Base-by-base conservation (phyloP, 371 early-diverging fungal genomes). In the Choanephora cucurbitarum region DNA sequence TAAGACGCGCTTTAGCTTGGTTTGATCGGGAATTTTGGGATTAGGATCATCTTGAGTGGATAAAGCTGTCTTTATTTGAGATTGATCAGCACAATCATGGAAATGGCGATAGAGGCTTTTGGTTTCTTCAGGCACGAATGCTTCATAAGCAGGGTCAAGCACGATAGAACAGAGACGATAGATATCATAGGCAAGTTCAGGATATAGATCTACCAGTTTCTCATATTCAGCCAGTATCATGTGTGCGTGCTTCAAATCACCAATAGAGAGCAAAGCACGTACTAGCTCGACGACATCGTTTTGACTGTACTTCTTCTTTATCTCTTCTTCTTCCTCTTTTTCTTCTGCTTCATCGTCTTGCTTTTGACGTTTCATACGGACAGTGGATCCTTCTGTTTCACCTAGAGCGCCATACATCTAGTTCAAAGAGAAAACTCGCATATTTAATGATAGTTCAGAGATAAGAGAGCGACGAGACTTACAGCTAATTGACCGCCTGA, bases 201-300 rank as follows among this genome's bases (percentile, higher is more conserved):
- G 86, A 34, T 86, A 62, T 40, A 83, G 61, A n/a, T 80, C 77
- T 18, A 78, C 57, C 2, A 92, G 32, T n/a, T 78, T 69, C 4
- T 86, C 85, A 18, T 83, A 75, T 21, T 82, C 69, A 7, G 79
- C 69, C 15, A 89, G 49, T 7, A 89, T 70, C 15, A 68, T 55
- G 33, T 76, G 61, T 10, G 87, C 87, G 34, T 83, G 72, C 5
- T 62, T 58, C 4, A 89, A 34, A 49, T 86, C 89, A 0, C 93
- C 92, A 6, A 91, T 75, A 5, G 83, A 78, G 0, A 91, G 39
- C 10, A 91, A 69, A 6, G 90, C 87, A 19, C 70, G 70, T 5
- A 79, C 66, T 8, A 93, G 57, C 9, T 82, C 82, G 18, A 85
- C 82, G 32, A 89, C 82, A 58, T 93, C 92, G 22, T 84, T 76